Base-by-base conservation (phyloP, 495 filamentous ascomycete species). In the Aspergillus bridgeri region DNA sequence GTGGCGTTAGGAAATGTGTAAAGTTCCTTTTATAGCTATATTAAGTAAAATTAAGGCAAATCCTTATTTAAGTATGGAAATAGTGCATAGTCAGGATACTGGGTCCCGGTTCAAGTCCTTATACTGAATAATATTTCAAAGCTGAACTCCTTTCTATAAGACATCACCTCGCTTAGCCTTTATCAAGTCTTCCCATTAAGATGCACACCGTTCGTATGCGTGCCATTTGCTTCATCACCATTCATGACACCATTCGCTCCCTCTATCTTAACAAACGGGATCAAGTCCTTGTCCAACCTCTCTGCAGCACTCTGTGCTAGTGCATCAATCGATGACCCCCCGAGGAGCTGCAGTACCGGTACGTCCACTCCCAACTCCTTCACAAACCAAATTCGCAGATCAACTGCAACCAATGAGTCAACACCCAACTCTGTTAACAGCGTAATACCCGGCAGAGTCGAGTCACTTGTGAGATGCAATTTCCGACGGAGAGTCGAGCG, bases 341-440 rank as follows among this genome's bases (percentile, higher is more conserved):
- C 58, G 8, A 84, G 58, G 44, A 86, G 72, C 66, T 83, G 79
- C 57, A 82, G 74, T 6, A 83, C 79, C 5, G 78, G 74, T 0
- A 84, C 61, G 44, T 82, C 76, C 7, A 70, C 67, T 0, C 63
- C 59, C 0, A 80, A 22, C 24, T 71, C 62, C 23, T 74, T 75
- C 21, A 67, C 53, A 23, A 75, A 73, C 74, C 74, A 77, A 4
- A 57, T 53, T 1, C 74, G 60, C 1, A 75, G 38, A 17, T 70
- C 69, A 1, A 77, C 73, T 3, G 72, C 69, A 0, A 72, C 57
- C 8, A 77, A 58, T 2, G 71, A 74, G 53, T 77, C 74, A 5
- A 75, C 42, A 0, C 72, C 74, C 5, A 79, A 58, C 13, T 78
- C 75, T 3, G 60, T 48, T 22, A 63, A 29, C 9, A 44, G 23